Evolutionary conservation across 139 green algal genomes (phyloP).

Genomic region (Chlamydomonas schloesseri): DNA sequence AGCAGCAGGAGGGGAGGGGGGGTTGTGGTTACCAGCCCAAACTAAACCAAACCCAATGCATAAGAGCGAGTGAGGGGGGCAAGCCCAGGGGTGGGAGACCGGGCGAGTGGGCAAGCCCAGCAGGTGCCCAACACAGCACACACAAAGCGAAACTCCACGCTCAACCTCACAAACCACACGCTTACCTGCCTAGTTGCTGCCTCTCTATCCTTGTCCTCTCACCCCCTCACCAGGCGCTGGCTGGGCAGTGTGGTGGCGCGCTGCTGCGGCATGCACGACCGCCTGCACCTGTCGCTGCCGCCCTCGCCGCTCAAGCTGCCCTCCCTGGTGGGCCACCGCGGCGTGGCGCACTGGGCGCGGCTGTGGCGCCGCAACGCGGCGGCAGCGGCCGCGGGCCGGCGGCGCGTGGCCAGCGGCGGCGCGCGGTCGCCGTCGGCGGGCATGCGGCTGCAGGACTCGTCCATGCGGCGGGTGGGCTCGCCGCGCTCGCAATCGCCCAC

Average conservation of each 20-base stretch:
- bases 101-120: no score
- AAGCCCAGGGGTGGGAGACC: no score
- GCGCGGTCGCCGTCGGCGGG: no score
- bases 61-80: no score
- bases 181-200: neutral
- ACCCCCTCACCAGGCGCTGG: neutral
- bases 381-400: constrained; percentile 7
- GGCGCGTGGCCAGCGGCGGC: neutral
- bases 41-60: no score
- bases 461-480: neutral
- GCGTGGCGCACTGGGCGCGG: constrained; percentile 13
- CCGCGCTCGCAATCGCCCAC: no score
- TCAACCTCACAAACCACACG: no score
- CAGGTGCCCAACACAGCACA: no score
- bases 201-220: neutral
- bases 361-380: constrained; percentile 15
- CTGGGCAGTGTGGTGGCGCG: constrained; percentile 7
- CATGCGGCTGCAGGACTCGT: neutral
- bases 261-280: constrained; percentile 41
- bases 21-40: no score
- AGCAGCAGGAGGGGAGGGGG: no score
- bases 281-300: constrained; percentile 31
- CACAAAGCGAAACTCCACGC: no score
- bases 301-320: constrained; percentile 4
- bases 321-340: neutral